Evolutionary conservation across 371 early-diverging fungal species (phyloP).

Genomic region (Mortierella sp.): DNA sequence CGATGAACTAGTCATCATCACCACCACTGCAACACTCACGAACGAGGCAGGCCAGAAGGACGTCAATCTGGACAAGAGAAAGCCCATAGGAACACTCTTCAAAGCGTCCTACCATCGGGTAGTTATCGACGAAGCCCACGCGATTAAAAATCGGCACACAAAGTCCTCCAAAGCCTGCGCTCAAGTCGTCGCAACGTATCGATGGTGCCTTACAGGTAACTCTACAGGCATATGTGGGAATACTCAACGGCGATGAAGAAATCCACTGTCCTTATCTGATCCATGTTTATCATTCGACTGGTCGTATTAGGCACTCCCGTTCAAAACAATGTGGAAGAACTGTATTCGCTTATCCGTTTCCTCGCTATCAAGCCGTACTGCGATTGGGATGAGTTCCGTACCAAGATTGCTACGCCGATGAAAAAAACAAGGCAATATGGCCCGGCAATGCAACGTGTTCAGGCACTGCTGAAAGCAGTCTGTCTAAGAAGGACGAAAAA

Average conservation of each 20-base stretch:
- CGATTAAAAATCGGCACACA: slow-evolving; percentile 83
- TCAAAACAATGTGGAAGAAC: slow-evolving; percentile 90
- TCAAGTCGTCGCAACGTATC: slow-evolving; percentile 64
- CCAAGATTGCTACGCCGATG: slow-evolving; percentile 65
- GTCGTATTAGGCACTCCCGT: slow-evolving; percentile 67
- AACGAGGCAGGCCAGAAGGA: slow-evolving; percentile 22
- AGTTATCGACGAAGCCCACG: slow-evolving; percentile 93
- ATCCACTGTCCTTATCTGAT: no score
- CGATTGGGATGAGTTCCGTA: slow-evolving; percentile 63
- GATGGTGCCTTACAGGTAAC: slow-evolving; percentile 94
- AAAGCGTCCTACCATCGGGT: slow-evolving; percentile 61
- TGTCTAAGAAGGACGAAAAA: slow-evolving; percentile 82
- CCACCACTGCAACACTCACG: slow-evolving; percentile 17
- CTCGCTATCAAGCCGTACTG: slow-evolving; percentile 74
- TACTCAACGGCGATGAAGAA: no score
- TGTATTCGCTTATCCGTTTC: slow-evolving; percentile 86
- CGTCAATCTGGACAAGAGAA: slow-evolving; percentile 3
- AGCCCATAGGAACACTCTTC: slow-evolving; percentile 45
- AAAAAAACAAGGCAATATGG: slow-evolving; percentile 30
- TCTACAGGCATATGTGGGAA: no score
- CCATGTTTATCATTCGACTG: no score
- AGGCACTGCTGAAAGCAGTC: slow-evolving; percentile 70
- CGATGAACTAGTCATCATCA: slow-evolving; percentile 42
- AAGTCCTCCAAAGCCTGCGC: slow-evolving; percentile 71
- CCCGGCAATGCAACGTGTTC: slow-evolving; percentile 64